These are phyloP conservation scores for Fusarium sp. DNA, from an alignment of 2,329 filamentous ascomycete genomes.

Conservation along the genomic window DNA sequence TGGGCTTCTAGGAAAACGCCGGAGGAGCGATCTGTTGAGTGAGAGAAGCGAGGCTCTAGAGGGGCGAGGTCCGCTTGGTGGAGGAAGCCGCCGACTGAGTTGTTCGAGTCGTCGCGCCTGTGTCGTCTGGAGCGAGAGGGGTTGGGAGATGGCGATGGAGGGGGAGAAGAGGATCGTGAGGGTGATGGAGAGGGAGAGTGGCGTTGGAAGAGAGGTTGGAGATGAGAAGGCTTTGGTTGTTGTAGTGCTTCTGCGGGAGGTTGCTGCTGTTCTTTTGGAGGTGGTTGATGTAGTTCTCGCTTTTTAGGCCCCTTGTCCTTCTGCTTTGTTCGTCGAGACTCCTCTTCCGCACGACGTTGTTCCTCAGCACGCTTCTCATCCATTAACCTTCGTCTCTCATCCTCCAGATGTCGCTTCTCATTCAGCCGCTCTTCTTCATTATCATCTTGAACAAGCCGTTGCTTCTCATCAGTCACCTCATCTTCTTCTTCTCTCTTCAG, in stretches of 20 bases:
- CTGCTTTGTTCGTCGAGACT: background rate
- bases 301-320: constrained; percentile 5
- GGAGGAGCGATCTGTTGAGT: constrained; percentile 51
- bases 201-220: constrained; percentile 42
- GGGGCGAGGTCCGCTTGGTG: constrained; percentile 41
- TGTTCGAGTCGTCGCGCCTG: constrained; percentile 29
- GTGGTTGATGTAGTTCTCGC: constrained; percentile 9
- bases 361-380: constrained; percentile 18
- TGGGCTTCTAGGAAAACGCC: constrained; percentile 61
- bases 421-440: constrained; percentile 12
- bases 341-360: constrained; percentile 10
- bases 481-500: constrained; percentile 11
- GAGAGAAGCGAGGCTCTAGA: constrained; percentile 44
- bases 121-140: constrained; percentile 23
- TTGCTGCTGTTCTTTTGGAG: constrained; percentile 13
- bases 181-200: constrained; percentile 14
- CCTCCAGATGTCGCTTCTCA: constrained; percentile 7
- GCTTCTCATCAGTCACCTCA: constrained; percentile 31
- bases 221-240: constrained; percentile 29
- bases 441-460: constrained; percentile 18
- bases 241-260: constrained; percentile 11
- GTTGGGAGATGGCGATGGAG: constrained; percentile 32
- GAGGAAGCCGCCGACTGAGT: constrained; percentile 34
- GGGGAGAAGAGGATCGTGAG: constrained; percentile 11
- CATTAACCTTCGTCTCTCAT: constrained; percentile 6